Evolutionary conservation across 495 filamentous ascomycete species (phyloP).

Genomic region (Penicillium salamii): DNA sequence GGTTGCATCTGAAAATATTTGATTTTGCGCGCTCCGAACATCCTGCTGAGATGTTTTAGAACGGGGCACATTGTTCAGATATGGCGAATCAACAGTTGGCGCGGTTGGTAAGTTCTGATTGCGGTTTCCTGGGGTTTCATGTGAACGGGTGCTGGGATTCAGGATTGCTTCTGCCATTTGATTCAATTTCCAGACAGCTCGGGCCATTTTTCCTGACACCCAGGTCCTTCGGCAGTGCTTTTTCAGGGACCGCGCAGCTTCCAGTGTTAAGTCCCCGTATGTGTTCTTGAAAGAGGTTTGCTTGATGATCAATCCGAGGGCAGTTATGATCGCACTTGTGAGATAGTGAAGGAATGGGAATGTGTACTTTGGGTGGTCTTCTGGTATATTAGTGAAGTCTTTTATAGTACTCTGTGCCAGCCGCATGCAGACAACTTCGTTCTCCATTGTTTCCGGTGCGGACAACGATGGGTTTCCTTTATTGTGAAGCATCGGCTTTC

Average conservation of each 20-base stretch:
- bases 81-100: too few species aligned
- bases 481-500: conserved; percentile 22
- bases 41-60: too few species aligned
- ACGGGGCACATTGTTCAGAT: too few species aligned
- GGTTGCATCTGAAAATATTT: too few species aligned
- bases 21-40: too few species aligned
- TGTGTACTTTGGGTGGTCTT: conserved; percentile 22
- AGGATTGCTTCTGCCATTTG: conserved; percentile 17
- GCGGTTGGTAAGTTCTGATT: not conserved
- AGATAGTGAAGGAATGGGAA: conserved; percentile 29
- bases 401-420: conserved; percentile 17
- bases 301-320: conserved; percentile 22
- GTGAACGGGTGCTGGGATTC: not conserved
- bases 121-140: not conserved
- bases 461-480: not conserved
- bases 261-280: conserved; percentile 12
- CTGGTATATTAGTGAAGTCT: conserved; percentile 21
- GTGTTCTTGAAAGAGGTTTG: conserved; percentile 14
- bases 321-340: conserved; percentile 18
- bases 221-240: conserved; percentile 26
- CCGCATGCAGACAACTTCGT: conserved; percentile 24
- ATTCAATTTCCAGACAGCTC: conserved; percentile 23
- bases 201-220: conserved; percentile 26
- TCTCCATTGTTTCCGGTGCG: conserved; percentile 11
- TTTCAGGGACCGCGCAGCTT: conserved; percentile 16